phyloP scores from a whole-genome alignment of 106 monocot species.

The Acanthochlamys bracteata region DNA sequence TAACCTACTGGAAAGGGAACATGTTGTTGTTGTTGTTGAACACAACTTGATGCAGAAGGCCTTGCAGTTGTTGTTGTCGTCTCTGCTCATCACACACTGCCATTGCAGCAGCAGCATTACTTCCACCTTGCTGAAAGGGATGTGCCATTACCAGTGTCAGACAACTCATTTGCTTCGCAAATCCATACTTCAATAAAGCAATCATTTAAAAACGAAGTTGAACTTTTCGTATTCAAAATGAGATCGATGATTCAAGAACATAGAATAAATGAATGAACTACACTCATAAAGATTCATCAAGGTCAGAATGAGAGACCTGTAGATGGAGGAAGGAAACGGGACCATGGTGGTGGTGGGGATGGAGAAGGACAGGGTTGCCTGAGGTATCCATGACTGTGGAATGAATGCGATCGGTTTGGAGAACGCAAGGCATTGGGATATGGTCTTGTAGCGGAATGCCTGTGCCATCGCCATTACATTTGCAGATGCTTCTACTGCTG shows the following conservation, averaged over 20 bases:
- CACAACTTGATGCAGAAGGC: constrained; percentile 17
- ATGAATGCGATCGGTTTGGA: constrained; percentile 17
- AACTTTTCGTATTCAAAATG: neutral
- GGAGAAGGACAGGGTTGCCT: neutral
- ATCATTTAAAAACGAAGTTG: neutral
- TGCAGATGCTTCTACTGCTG: neutral
- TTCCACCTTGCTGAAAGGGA: constrained; percentile 28
- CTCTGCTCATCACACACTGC: constrained; percentile 14
- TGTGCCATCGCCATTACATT: neutral
- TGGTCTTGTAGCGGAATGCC: neutral
- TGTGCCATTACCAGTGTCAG: neutral
- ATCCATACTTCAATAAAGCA: neutral
- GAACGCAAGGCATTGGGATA: constrained; percentile 6
- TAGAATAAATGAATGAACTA: neutral
- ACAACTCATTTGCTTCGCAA: neutral
- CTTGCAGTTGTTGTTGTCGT: constrained; percentile 6
- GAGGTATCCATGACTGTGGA: constrained; percentile 16
- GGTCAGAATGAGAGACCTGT: neutral
- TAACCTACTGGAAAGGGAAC: constrained; percentile 34
- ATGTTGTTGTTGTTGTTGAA: constrained; percentile 15
- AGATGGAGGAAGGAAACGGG: neutral
- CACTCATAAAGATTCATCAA: neutral
- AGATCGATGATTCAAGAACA: neutral
- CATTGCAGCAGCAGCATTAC: constrained; percentile 7
- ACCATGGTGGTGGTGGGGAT: neutral